These are phyloP conservation scores for Mucor mucedo DNA, from an alignment of 371 early-diverging fungal genomes.

Conservation along the genomic window DNA sequence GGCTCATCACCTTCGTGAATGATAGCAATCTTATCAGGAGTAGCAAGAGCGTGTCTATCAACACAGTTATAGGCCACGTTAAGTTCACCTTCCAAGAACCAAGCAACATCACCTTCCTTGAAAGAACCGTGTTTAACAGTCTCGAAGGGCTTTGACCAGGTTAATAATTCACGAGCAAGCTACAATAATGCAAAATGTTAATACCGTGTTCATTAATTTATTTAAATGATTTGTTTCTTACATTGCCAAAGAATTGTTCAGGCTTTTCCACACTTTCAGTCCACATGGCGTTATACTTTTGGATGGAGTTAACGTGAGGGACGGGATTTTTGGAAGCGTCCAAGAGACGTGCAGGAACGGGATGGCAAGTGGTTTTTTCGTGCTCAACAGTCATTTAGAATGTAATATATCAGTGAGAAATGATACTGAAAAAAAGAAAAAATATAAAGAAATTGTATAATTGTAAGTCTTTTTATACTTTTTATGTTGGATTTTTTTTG, in stretches of 20 bases:
- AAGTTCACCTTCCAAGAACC: slow-evolving; percentile 93
- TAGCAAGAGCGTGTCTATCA: slow-evolving; percentile 85
- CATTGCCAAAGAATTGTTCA: slow-evolving; percentile 78
- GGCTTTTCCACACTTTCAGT: slow-evolving; percentile 78
- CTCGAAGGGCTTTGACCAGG: slow-evolving; percentile 80
- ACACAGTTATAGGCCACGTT: slow-evolving; percentile 97
- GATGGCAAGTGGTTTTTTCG: slow-evolving; percentile 21
- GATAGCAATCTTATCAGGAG: slow-evolving; percentile 81
- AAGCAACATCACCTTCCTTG: slow-evolving; percentile 79
- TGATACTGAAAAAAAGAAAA: slow-evolving; percentile 1
- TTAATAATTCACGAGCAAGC: slow-evolving; percentile 74
- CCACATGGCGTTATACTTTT: slow-evolving; percentile 75
- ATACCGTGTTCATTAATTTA: not conserved
- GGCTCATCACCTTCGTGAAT: slow-evolving; percentile 93
- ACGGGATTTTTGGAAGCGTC: slow-evolving; percentile 53
- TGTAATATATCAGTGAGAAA: slow-evolving; percentile 2
- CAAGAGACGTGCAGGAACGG: slow-evolving; percentile 59
- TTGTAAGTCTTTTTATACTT: slow-evolving; percentile 15
- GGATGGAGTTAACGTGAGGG: slow-evolving; percentile 72
- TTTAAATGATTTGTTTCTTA: slow-evolving; percentile 22
- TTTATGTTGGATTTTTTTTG: slow-evolving; percentile 15
- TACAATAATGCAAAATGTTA: slow-evolving; percentile 22
- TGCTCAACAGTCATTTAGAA: slow-evolving; percentile 25
- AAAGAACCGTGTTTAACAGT: slow-evolving; percentile 69
- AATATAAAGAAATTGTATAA: slow-evolving; percentile 1